Evolutionary conservation across 2,329 filamentous ascomycete species (phyloP), one percentile per base, ranked within the genome.

Genomic region (Rugonectria rugulosa): DNA sequence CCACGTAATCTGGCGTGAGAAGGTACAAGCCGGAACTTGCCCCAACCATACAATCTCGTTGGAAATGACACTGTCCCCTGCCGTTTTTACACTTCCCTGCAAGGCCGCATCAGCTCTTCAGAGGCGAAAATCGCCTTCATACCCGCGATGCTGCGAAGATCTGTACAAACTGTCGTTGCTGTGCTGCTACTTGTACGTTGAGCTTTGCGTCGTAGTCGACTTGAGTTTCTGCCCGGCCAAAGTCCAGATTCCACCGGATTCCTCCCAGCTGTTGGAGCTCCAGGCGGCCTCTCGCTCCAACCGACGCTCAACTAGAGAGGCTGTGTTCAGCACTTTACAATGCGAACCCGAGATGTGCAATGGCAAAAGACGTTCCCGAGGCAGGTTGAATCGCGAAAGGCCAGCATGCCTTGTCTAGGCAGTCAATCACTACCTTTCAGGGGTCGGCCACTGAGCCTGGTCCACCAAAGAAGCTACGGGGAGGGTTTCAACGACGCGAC

Each of bases 211-310:
- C 26, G 26, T 27, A 27, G 26, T 11, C 26, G 10, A 12, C 34
- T 38, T 11, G 12, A 29, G 7, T 29, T 29, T 29, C 26, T 7
- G 12, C 26, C n/a, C n/a, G n/a, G n/a, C n/a, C n/a, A n/a, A 29
- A 29, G 12, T 12, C 26, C 26, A 34, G 6, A 38, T 11, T 8
- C 17, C 5, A 21, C 36, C 19, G 15, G 36, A 15, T 5, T 12
- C 29, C 19, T 42, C 45, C 51, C 48, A 19, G 27, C 17, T 21
- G 40, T 27, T 38, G 24, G n/a, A n/a, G 14, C 14, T 17, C 31
- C 44, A 11, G 64, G 63, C 55, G 63, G 64, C 63, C 63, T 66
- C 63, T 61, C 50, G 47, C 42, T 20, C 24, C 26, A 48, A 32
- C 54, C 53, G 40, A 47, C 61, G 59, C 63, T 54, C 43, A 32